Evolutionary conservation across 2,329 filamentous ascomycete species (phyloP).

Genomic region (Aspergillus sclerotialis): DNA sequence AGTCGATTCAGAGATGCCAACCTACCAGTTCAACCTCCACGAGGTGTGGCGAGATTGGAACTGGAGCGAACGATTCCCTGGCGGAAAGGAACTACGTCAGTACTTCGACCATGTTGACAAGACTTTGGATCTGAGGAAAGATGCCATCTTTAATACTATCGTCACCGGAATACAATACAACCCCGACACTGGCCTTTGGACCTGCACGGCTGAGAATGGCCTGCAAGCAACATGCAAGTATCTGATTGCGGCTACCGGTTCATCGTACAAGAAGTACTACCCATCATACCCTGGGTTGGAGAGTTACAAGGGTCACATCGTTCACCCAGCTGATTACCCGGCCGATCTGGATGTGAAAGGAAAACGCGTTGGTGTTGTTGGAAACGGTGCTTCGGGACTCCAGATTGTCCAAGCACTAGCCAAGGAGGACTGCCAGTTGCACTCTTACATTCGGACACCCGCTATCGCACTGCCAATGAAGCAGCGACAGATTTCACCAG

Average conservation of each 20-base stretch:
- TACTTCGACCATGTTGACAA: slow-evolving; percentile 45
- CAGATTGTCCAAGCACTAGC: slow-evolving; percentile 12
- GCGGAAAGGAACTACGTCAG: slow-evolving; percentile 30
- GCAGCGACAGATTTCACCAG: not conserved
- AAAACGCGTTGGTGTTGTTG: slow-evolving; percentile 12
- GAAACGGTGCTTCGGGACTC: slow-evolving; percentile 13
- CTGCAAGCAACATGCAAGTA: slow-evolving; percentile 33
- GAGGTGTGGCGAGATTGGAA: slow-evolving; percentile 41
- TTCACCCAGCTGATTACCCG: slow-evolving; percentile 50
- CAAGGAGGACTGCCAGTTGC: slow-evolving; percentile 8
- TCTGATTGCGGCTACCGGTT: slow-evolving; percentile 41
- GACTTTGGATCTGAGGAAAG: slow-evolving; percentile 37
- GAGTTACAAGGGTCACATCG: slow-evolving; percentile 42
- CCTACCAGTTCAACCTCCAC: slow-evolving; percentile 49
- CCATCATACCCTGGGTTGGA: slow-evolving; percentile 27
- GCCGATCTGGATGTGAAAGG: not conserved
- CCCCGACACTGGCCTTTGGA: slow-evolving; percentile 33
- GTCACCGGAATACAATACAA: slow-evolving; percentile 38
- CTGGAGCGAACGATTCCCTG: slow-evolving; percentile 31
- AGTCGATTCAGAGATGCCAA: slow-evolving; percentile 43
- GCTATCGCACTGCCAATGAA: not conserved
- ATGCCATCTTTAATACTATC: slow-evolving; percentile 38
- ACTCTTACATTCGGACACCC: not conserved
- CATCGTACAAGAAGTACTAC: slow-evolving; percentile 28
- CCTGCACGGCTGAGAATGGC: slow-evolving; percentile 37